Evolutionary conservation across 2,329 filamentous ascomycete species (phyloP), one percentile per base, ranked within the genome.

Genomic region (Aspergillus fructus): DNA sequence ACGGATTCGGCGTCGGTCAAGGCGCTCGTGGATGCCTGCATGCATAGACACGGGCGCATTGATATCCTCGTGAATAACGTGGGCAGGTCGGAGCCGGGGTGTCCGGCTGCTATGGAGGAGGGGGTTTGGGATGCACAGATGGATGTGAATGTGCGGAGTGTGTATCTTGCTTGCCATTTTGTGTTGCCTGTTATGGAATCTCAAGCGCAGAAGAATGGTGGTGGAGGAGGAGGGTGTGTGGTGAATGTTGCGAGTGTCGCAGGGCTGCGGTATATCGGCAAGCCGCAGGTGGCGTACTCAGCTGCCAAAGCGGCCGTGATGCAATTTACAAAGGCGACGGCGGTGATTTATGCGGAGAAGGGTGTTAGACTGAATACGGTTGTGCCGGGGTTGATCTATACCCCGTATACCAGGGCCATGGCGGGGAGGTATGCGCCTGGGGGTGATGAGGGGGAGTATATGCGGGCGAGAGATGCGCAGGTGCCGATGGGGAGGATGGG

Each of bases 1-100:
- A 86, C 83, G 0, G 78, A 79, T 9, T 78, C 79, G 0, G 65
- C 70, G 0, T 81, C 82, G 15, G 83, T 85, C 64, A 80, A 83
- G 59, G 52, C 51, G 2, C 66, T 86, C 0, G 78, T 87, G 4
- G 77, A 82, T 34, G 76, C 78, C 0, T 85, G 83, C 47, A 65
- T 84, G 17, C 66, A 73, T 0, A 79, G 78, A 41, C 79, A 85
- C 59, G 82, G 82, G 11, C 77, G 80, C 6, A 81, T 86, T 52
- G 85, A 87, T 60, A 82, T 87, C 21, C 71, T 87, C 0, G 67
- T 88, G 17, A 85, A 85, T 60, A 86, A 86, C 51, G 84, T 86
- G 2, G 85, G 85, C 3, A 78, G 78, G 52, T 83, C 79, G 0
- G 82, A 86, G 59, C 79, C 77, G 0, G 83, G 83, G 0, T 75